phyloP scores from a whole-genome alignment of 2,329 filamentous ascomycete genomes.

The Penicillium hesseltinei region DNA sequence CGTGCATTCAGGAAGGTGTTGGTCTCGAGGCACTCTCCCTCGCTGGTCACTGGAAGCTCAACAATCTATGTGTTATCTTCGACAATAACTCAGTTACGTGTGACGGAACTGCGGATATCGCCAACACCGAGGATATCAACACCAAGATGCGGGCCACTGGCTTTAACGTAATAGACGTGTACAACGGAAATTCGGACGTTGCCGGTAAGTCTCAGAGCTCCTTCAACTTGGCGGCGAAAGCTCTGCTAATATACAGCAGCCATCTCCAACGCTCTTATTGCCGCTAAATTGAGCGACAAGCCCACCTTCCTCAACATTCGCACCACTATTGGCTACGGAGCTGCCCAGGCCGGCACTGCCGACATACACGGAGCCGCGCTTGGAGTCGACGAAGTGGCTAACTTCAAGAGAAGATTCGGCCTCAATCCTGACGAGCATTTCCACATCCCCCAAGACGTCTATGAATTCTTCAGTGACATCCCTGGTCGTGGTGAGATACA shows the following conservation, averaged over 20 bases:
- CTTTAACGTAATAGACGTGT: slow-evolving; percentile 56
- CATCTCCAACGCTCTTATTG: slow-evolving; percentile 34
- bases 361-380: slow-evolving; percentile 59
- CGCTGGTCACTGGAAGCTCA: slow-evolving; percentile 54
- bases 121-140: slow-evolving; percentile 56
- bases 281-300: slow-evolving; percentile 45
- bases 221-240: background rate
- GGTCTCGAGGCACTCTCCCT: slow-evolving; percentile 55
- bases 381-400: slow-evolving; percentile 53
- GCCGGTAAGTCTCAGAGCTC: slow-evolving; percentile 25
- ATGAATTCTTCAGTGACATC: slow-evolving; percentile 54
- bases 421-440: slow-evolving; percentile 52
- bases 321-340: slow-evolving; percentile 57
- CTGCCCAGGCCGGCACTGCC: slow-evolving; percentile 44
- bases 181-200: slow-evolving; percentile 55
- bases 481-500: slow-evolving; percentile 46
- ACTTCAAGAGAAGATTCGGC: slow-evolving; percentile 53
- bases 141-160: slow-evolving; percentile 57
- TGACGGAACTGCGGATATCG: slow-evolving; percentile 54
- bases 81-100: slow-evolving; percentile 61
- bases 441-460: slow-evolving; percentile 47
- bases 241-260: slow-evolving; percentile 7
- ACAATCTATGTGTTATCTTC: slow-evolving; percentile 57
- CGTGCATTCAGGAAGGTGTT: slow-evolving; percentile 57
- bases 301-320: slow-evolving; percentile 59